Conservation (phyloP, 2,329 filamentous ascomycete genomes). For the Moelleriella libera region DNA sequence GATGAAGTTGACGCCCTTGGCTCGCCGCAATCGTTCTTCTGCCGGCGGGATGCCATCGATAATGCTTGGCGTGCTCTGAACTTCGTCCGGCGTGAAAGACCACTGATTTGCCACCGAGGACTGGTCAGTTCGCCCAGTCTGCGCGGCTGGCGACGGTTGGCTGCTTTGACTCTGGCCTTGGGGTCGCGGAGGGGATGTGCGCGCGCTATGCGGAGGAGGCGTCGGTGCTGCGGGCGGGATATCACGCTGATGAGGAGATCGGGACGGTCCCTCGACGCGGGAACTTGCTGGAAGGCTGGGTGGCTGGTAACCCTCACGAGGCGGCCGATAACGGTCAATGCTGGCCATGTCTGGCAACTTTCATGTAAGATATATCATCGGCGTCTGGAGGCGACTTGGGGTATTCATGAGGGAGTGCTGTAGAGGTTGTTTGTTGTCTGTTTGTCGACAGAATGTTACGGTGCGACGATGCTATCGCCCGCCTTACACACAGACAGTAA, state of each 20-base stretch:
- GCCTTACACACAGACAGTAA: not conserved
- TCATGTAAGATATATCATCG: constrained; percentile 12
- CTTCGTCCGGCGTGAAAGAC: constrained; percentile 76
- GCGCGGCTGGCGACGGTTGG: constrained; percentile 26
- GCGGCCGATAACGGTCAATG: constrained; percentile 43
- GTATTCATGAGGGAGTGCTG: constrained; percentile 11
- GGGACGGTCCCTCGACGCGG: constrained; percentile 29
- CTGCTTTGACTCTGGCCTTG: constrained; percentile 27
- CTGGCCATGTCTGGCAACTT: constrained; percentile 34
- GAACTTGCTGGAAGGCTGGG: constrained; percentile 18
- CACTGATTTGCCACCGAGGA: constrained; percentile 49
- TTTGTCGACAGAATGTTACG: not conserved
- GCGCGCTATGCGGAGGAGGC: constrained; percentile 40
- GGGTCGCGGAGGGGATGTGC: constrained; percentile 39
- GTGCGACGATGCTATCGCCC: not conserved
- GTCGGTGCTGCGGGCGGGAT: constrained; percentile 49
- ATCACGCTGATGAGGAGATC: constrained; percentile 37
- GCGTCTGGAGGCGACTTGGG: constrained; percentile 5
- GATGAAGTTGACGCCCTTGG: constrained; percentile 94
- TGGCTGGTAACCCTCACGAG: constrained; percentile 6
- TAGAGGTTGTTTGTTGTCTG: not conserved
- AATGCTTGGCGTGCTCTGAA: constrained; percentile 70
- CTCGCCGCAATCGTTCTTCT: constrained; percentile 67
- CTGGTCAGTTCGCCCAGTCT: constrained; percentile 22
- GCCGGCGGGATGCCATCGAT: constrained; percentile 64